These are phyloP conservation scores for Phytophthora constricta DNA, from an alignment of 352 stramenopile species.

Conservation along the genomic window DNA sequence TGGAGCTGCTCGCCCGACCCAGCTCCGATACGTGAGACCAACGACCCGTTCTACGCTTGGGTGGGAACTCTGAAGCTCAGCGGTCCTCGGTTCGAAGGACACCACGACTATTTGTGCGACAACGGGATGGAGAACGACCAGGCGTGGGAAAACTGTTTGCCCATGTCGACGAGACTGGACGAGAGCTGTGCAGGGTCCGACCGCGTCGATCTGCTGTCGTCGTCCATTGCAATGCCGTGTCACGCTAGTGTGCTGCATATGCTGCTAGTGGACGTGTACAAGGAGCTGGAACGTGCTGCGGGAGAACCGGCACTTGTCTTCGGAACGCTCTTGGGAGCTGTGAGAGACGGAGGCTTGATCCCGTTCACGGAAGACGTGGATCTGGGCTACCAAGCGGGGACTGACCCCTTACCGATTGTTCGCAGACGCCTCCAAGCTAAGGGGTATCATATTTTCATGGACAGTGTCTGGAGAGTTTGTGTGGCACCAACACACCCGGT, in stretches of 20 bases:
- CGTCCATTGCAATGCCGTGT: slow-evolving; percentile 20
- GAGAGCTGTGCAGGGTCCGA: slow-evolving; percentile 31
- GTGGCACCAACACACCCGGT: slow-evolving; percentile 51
- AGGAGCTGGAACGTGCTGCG: slow-evolving; percentile 19
- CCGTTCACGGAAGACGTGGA: slow-evolving; percentile 53
- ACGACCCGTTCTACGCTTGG: slow-evolving; percentile 14
- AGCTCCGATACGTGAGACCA: slow-evolving; percentile 5
- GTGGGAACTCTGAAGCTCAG: slow-evolving; percentile 3
- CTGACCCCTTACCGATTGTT: slow-evolving; percentile 13
- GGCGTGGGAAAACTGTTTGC: slow-evolving; percentile 47
- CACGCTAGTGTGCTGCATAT: slow-evolving; percentile 45
- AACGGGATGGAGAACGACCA: slow-evolving; percentile 3
- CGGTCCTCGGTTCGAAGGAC: slow-evolving; percentile 22
- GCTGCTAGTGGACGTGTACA: slow-evolving; percentile 47
- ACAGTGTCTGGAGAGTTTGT: slow-evolving; percentile 50
- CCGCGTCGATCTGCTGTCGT: slow-evolving; percentile 33
- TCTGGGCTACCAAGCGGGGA: slow-evolving; percentile 31
- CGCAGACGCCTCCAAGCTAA: slow-evolving; percentile 26
- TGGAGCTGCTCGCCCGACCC: slow-evolving; percentile 20
- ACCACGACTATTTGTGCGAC: slow-evolving; percentile 30
- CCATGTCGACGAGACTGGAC: slow-evolving; percentile 32
- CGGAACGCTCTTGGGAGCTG: slow-evolving; percentile 47
- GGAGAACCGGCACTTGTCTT: slow-evolving; percentile 34
- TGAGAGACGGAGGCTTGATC: slow-evolving; percentile 46
- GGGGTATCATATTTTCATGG: slow-evolving; percentile 53